Base-by-base conservation (phyloP, 1,139 yeast genomes). In the Hemisphaericaspora subhashii region DNA sequence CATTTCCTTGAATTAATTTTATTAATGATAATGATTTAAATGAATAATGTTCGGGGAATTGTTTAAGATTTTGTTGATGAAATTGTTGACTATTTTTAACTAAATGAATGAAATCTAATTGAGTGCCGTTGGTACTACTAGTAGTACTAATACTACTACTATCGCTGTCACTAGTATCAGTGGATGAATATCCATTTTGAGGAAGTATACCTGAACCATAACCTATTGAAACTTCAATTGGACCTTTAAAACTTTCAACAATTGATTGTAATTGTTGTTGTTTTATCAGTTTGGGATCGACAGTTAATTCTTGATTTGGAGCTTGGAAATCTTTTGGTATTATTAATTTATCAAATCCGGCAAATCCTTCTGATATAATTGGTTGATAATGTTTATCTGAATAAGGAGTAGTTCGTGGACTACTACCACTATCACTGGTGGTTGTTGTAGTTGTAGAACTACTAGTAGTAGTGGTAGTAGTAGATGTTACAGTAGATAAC, bases 201-300 rank as follows among this genome's bases (percentile, higher is more conserved):
- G 81, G 75, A 51, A 94, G 86, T 0, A 94, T 96, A 3, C 96
- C 97, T 7, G 95, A 86, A 1, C 99, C 99, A 60, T 94, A 94
- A 0, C 98, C 99, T 60, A 90, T 47, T 10, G 55, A 43, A 50
- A 75, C 84, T 40, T 78, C 66, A 16, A 86, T 76, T 0, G 92
- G 89, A 1, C 89, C 84, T 35, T 77, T 64, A 57, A 87, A 86
- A 31, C 74, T 65, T 57, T 77, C 60, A 16, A 83, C 57, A 3
- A 86, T 72, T 2, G 69, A 61, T 16, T 72, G 62, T 31, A 86
- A 64, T 13, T 74, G 69, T n/a, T 61, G 40, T 29, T 46, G 48
- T 21, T 42, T 42, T 6, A 77, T 66, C 23, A 26, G 16, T 3
- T 20, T n/a, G 7, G 23, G 18, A 17, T 35, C 38, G 23, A 28